Evolutionary conservation across 2,329 filamentous ascomycete genomes (phyloP), one percentile per base, ranked within the genome.

Genomic region (Clonostachys chloroleuca): DNA sequence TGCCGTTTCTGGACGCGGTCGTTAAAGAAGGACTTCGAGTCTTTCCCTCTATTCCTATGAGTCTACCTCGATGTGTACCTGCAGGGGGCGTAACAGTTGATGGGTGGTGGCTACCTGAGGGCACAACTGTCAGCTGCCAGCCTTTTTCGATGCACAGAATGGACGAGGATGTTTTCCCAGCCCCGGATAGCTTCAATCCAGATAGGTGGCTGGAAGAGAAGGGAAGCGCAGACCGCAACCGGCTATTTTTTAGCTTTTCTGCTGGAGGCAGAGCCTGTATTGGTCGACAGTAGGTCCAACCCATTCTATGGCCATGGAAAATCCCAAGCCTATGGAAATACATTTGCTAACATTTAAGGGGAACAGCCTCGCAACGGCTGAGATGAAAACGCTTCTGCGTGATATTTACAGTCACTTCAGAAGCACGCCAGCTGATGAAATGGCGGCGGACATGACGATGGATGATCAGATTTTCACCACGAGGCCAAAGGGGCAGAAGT

Each of bases 121-220:
- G 69, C 6, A 78, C 79, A 1, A 71, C 81, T 40, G 81, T 83
- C 44, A 83, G 81, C 57, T 77, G 75, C 51, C 81, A 85, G 61
- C 75, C 81, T 1, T 80, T 75, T 56, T 83, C 80, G 9, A 69
- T 83, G 35, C 79, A 85, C 52, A 74, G 76, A 18, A 68, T 81
- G 47, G 77, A 85, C 52, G 62, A 67, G 10, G 75, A 83, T 47
- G 85, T 90, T 2, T 97, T 95, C 61, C 83, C 86, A 1, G 78
- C 91, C 41, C 87, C 91, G 0, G 87, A 95, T 50, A 68, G 64
- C 6, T 96, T 92, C 59, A 74, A 84, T 44, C 92, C 92, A 0
- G 88, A 92, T 48, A 78, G 92, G 54, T 96, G 92, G 92, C 79
- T 96, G 53, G 81, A 77, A 13, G 74, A 78, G 10, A 77, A 84